A percentile compares a stretch with the other conserved stretches of the same genome.
Conservation (phyloP, 441 rosid genomes). For the Populus hybrid region DNA sequence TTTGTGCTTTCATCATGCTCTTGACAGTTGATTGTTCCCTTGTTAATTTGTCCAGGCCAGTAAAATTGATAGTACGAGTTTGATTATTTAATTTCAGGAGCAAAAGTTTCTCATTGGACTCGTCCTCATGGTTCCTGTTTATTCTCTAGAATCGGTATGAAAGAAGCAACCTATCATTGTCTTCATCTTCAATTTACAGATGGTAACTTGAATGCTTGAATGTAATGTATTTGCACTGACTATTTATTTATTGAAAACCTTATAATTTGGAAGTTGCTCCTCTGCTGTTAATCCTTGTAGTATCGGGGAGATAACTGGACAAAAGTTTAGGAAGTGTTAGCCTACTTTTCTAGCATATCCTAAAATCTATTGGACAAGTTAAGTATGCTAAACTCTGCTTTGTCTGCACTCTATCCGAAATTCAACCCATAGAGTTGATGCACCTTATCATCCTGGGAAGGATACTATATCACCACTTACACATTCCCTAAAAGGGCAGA, state of each 20-base stretch:
- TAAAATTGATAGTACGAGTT: not conserved
- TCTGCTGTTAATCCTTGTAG: not conserved
- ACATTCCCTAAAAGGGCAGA: too few species aligned
- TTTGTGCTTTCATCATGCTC: constrained; percentile 1
- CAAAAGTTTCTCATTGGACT: constrained; percentile 94
- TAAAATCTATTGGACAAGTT: not conserved
- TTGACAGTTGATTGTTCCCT: not conserved
- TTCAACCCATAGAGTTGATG: not conserved
- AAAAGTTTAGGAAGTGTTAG: not conserved
- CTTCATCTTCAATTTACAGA: not conserved
- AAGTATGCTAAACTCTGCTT: not conserved
- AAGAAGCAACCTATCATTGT: not conserved
- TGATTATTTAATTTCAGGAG: constrained; percentile 57
- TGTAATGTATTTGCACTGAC: not conserved
- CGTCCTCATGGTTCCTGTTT: constrained; percentile 94
- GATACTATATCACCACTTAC: too few species aligned
- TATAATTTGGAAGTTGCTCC: not conserved
- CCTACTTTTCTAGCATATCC: not conserved
- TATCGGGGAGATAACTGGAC: not conserved
- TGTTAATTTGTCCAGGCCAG: not conserved
- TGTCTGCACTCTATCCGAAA: not conserved
- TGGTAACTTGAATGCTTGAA: not conserved
- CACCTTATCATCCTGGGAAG: too few species aligned
- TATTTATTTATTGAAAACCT: not conserved
- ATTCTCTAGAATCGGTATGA: constrained; percentile 88